Base-by-base conservation (phyloP, 108 stramenopile genomes). In the Pseudonitzschia delicatissima region DNA sequence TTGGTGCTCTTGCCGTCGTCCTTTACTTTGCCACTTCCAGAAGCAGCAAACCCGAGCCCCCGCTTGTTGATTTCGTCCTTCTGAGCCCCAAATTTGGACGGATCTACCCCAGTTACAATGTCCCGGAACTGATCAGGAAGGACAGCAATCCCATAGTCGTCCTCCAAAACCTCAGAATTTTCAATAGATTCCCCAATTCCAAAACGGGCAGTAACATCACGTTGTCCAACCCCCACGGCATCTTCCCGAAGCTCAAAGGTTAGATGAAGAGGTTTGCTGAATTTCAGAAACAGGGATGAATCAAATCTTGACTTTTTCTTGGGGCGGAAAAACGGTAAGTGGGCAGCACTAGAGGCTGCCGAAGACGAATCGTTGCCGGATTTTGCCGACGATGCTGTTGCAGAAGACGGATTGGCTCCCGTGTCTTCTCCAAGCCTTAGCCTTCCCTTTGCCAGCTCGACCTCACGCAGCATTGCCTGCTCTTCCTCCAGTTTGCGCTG, bases 141-240 rank as follows among this genome's bases (percentile, higher is more conserved):
- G 0, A 95, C 94, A 8, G 90, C 83, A 68, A 95, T 92, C n/a
- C 94, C 94, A 64, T 95, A 95, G 61, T 95, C 94, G 55, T 95
- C 92, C 68, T 94, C 94, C 9, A 87, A 23, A 0, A 91, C 73
- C 18, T 84, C 78, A 3, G 78, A 68, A n/a, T 76, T 67, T 5
- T 72, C 83, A 20, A 87, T 66, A 5, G 89, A 83, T 74, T 87
- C 90, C 18, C 82, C 86, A 65, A 91, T 87, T 8, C 92, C 92
- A 69, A 82, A 89, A 57, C 82, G 85, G 18, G 89, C 76, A 27
- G 81, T 83, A 15, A 78, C 69, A 62, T 94, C 92, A n/a, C 74
- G 69, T 73, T 95, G 90, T 28, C 93, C 93, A 40, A 95, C 76
- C 9, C 91, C 91, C 0, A 90, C 87, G 1, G 90, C 82, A 65